A percentile compares a stretch with the other conserved stretches of the same genome.
Conservation (phyloP, 73 alveolate genomes). For the Paramecium caudatum region DNA sequence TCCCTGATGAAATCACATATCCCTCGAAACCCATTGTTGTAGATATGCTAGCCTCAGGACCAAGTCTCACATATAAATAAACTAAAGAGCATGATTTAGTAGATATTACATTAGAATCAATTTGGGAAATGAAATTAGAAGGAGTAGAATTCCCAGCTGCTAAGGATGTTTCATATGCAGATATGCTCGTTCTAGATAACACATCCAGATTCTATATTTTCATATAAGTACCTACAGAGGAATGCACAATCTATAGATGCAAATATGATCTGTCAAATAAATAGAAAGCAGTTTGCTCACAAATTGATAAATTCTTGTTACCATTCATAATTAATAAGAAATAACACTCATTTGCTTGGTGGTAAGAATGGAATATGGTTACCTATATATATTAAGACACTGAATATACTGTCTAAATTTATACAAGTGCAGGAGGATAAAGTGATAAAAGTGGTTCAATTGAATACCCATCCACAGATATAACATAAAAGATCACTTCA, state of each 20-base stretch:
- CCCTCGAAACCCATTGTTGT: conserved; percentile 16
- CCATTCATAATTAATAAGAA: neutral
- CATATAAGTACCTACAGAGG: neutral
- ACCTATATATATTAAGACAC: neutral
- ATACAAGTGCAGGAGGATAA: neutral
- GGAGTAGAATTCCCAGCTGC: conserved; percentile 43
- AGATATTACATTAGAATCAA: neutral
- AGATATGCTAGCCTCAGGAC: conserved; percentile 52
- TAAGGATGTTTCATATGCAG: conserved; percentile 44
- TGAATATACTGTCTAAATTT: neutral
- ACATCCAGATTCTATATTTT: neutral
- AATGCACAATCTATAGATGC: conserved; percentile 4
- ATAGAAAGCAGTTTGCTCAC: neutral
- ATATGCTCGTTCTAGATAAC: neutral
- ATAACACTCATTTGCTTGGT: conserved; percentile 6
- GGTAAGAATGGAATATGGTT: neutral
- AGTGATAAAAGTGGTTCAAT: neutral
- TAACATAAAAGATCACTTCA: neutral
- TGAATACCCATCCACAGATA: neutral
- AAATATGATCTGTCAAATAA: neutral
- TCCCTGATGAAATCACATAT: neutral
- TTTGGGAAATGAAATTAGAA: conserved; percentile 25
- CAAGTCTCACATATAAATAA: neutral
- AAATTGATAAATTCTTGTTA: neutral
- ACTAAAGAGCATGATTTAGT: neutral